Conservation (phyloP, 169 alveolate species). For the Eimeria tenella region DNA sequence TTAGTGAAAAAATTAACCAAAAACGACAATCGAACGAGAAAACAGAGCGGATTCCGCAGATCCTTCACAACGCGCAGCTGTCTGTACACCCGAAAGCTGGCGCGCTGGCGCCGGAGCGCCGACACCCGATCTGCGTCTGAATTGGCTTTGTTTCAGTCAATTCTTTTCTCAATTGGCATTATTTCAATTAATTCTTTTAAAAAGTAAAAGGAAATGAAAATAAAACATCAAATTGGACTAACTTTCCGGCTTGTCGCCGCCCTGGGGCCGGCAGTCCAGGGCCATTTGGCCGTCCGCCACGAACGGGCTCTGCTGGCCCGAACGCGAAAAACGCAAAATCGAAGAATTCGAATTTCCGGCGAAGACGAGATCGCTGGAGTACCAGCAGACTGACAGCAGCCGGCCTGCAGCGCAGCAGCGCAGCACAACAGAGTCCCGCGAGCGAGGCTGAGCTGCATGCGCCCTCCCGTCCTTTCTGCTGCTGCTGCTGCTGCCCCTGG, state of each 20-base stretch:
- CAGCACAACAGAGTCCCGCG: too few species aligned
- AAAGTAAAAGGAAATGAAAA: neutral
- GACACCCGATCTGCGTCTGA: too few species aligned
- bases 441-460: too few species aligned
- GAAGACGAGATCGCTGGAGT: conserved; percentile 38
- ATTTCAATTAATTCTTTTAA: neutral
- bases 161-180: neutral
- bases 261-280: neutral
- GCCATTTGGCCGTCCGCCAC: conserved; percentile 75
- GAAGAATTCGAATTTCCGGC: conserved; percentile 71
- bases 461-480: too few species aligned
- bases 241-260: conserved; percentile 20
- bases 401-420: conserved; percentile 59
- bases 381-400: conserved; percentile 76
- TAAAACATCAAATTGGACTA: neutral
- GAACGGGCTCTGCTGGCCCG: conserved; percentile 36
- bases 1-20: too few species aligned
- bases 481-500: too few species aligned
- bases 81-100: too few species aligned
- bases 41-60: too few species aligned
- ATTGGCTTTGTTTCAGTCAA: too few species aligned
- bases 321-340: conserved; percentile 59
- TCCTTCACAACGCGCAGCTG: too few species aligned
- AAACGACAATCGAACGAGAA: too few species aligned
- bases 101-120: too few species aligned